Evolutionary conservation across 768 basidiomycete species (phyloP).

Genomic region (Pulveroboletus sp.): DNA sequence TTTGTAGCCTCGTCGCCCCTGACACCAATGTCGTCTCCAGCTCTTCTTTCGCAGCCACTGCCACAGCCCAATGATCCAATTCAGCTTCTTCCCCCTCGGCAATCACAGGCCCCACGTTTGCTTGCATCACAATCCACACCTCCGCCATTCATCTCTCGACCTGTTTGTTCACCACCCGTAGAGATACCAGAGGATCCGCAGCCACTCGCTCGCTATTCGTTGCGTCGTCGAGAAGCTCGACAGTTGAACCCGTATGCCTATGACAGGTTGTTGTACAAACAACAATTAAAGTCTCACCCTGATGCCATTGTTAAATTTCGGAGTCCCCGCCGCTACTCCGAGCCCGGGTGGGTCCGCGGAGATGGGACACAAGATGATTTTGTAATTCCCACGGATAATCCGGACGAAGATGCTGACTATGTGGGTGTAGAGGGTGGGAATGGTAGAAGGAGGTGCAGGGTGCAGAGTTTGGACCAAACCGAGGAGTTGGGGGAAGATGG

Average conservation of each 20-base stretch:
- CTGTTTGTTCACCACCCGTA: slow-evolving; percentile 1
- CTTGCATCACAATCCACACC: not conserved
- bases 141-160: not conserved
- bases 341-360: slow-evolving; percentile 24
- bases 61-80: slow-evolving; percentile 26
- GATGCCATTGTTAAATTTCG: slow-evolving; percentile 64
- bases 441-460: slow-evolving; percentile 11
- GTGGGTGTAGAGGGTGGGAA: slow-evolving; percentile 13
- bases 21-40: slow-evolving; percentile 19
- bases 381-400: slow-evolving; percentile 18
- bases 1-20: slow-evolving; percentile 17
- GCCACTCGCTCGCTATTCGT: slow-evolving; percentile 42
- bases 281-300: slow-evolving; percentile 49
- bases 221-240: slow-evolving; percentile 51
- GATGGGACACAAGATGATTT: slow-evolving; percentile 35
- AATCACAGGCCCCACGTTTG: not conserved
- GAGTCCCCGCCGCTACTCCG: slow-evolving; percentile 32
- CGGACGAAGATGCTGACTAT: slow-evolving; percentile 28
- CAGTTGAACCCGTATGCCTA: slow-evolving; percentile 64
- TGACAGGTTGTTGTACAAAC: slow-evolving; percentile 53
- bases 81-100: slow-evolving; percentile 10
- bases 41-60: not conserved
- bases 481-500: not conserved
- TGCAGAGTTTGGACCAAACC: not conserved
- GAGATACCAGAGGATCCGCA: slow-evolving; percentile 18